Percentiles rank a stretch among this genome's conserved stretches.
phyloP scores from a whole-genome alignment of 1,284 basidiomycete species.

The Irpex rosettiformis region DNA sequence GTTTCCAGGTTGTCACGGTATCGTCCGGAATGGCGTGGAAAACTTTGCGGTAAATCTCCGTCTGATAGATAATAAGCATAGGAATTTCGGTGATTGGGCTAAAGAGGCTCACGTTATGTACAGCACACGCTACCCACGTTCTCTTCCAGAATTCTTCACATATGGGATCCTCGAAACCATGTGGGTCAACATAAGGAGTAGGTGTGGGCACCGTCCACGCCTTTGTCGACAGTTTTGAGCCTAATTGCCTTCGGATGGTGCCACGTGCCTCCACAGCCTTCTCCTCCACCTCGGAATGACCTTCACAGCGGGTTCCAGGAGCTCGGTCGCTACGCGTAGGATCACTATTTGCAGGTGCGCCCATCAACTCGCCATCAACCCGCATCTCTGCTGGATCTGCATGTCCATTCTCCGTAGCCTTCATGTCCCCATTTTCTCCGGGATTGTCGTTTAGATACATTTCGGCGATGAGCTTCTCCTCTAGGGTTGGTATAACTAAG shows the following conservation, averaged over 20 bases:
- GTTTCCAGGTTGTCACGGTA: slow-evolving; percentile 89
- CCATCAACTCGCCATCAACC: slow-evolving; percentile 40
- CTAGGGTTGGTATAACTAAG: slow-evolving; percentile 66
- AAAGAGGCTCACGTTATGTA: slow-evolving; percentile 70
- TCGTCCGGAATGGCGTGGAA: slow-evolving; percentile 93
- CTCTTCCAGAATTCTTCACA: slow-evolving; percentile 85
- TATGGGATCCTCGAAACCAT: slow-evolving; percentile 86
- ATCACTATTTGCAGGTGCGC: slow-evolving; percentile 53
- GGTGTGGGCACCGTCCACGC: slow-evolving; percentile 62
- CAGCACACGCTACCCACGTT: slow-evolving; percentile 82
- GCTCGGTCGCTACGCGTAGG: slow-evolving; percentile 41
- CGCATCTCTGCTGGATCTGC: slow-evolving; percentile 7
- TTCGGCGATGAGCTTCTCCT: slow-evolving; percentile 62
- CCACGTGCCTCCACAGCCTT: slow-evolving; percentile 46
- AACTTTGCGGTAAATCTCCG: slow-evolving; percentile 90
- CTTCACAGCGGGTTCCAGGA: slow-evolving; percentile 40
- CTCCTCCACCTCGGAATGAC: slow-evolving; percentile 52
- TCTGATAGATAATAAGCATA: slow-evolving; percentile 43
- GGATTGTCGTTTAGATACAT: slow-evolving; percentile 21
- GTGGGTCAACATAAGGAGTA: slow-evolving; percentile 69
- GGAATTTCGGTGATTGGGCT: slow-evolving; percentile 11
- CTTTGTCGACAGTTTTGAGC: slow-evolving; percentile 49
- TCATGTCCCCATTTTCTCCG: background rate
- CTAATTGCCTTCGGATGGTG: slow-evolving; percentile 52
- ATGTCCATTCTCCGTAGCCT: slow-evolving; percentile 5